phyloP scores from a whole-genome alignment of 805 yeast genomes.

The Yarrowia sp. region DNA sequence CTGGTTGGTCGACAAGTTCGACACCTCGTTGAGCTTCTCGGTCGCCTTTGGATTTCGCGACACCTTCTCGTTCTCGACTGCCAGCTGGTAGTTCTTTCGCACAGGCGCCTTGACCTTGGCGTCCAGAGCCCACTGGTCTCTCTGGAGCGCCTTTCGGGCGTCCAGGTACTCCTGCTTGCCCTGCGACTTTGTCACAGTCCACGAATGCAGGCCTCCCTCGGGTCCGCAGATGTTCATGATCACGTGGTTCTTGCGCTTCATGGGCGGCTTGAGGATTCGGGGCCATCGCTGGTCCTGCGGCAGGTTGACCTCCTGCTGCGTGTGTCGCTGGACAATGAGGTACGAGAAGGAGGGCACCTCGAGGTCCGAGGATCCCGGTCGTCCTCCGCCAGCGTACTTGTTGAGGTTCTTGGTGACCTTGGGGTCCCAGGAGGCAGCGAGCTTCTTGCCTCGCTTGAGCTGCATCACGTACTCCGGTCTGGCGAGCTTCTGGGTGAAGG shows the following conservation, averaged over 20 bases:
- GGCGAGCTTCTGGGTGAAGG: slow-evolving; percentile 64
- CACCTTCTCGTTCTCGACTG: neutral
- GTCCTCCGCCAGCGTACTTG: slow-evolving; percentile 66
- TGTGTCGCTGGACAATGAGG: slow-evolving; percentile 64
- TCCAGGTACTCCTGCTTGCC: slow-evolving; percentile 79
- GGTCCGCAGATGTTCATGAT: slow-evolving; percentile 74
- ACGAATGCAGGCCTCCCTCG: slow-evolving; percentile 75
- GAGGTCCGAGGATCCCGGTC: slow-evolving; percentile 66
- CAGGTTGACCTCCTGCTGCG: slow-evolving; percentile 34
- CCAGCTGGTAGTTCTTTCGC: slow-evolving; percentile 14
- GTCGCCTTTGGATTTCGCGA: neutral
- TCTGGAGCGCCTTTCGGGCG: slow-evolving; percentile 79
- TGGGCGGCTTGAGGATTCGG: slow-evolving; percentile 62
- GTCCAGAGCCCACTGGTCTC: slow-evolving; percentile 83
- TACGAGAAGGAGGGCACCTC: slow-evolving; percentile 76
- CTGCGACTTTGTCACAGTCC: slow-evolving; percentile 80
- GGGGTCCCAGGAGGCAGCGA: slow-evolving; percentile 71
- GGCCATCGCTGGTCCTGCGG: slow-evolving; percentile 54
- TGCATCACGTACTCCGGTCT: slow-evolving; percentile 82
- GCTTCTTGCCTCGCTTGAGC: slow-evolving; percentile 72
- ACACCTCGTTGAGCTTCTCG: neutral
- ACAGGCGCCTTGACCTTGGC: slow-evolving; percentile 44
- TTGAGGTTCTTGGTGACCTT: slow-evolving; percentile 52
- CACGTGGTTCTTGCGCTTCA: slow-evolving; percentile 80
- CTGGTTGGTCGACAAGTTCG: neutral